phyloP scores from a whole-genome alignment of 2,329 filamentous ascomycete genomes.

The Epichloe elymi region DNA sequence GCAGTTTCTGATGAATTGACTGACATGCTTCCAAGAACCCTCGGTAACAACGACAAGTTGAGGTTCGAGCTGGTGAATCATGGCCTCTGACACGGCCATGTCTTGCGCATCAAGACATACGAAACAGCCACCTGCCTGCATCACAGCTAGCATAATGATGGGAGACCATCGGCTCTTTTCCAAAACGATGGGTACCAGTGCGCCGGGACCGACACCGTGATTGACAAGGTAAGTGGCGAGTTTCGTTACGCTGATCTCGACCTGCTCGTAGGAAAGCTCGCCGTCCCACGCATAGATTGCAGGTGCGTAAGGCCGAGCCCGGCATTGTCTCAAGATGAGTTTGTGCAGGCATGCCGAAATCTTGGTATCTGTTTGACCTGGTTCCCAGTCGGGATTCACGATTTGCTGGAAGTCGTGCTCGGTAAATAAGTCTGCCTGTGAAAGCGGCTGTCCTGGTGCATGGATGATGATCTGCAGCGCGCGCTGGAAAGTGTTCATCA shows the following conservation, averaged over 20 bases:
- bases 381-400: slow-evolving; percentile 35
- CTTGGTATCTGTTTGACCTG: slow-evolving; percentile 24
- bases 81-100: slow-evolving; percentile 25
- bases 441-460: slow-evolving; percentile 26
- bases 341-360: slow-evolving; percentile 31
- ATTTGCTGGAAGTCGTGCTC: slow-evolving; percentile 42
- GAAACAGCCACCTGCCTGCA: slow-evolving; percentile 45
- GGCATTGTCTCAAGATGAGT: slow-evolving; percentile 28
- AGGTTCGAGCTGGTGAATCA: slow-evolving; percentile 30
- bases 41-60: slow-evolving; percentile 32
- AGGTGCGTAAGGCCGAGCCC: slow-evolving; percentile 23
- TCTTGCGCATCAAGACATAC: slow-evolving; percentile 36
- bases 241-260: slow-evolving; percentile 24
- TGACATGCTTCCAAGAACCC: slow-evolving; percentile 25
- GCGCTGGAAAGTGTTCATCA: slow-evolving; percentile 40
- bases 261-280: slow-evolving; percentile 26
- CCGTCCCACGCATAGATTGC: slow-evolving; percentile 34
- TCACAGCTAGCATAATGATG: slow-evolving; percentile 53
- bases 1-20: slow-evolving; percentile 25
- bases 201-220: slow-evolving; percentile 35
- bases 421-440: slow-evolving; percentile 38
- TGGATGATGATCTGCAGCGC: slow-evolving; percentile 34
- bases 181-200: slow-evolving; percentile 52
- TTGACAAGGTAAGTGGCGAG: slow-evolving; percentile 34
- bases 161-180: slow-evolving; percentile 59